Base-by-base conservation (phyloP, 225 moss, liverwort and hornwort species). In the Lunularia cruciata region DNA sequence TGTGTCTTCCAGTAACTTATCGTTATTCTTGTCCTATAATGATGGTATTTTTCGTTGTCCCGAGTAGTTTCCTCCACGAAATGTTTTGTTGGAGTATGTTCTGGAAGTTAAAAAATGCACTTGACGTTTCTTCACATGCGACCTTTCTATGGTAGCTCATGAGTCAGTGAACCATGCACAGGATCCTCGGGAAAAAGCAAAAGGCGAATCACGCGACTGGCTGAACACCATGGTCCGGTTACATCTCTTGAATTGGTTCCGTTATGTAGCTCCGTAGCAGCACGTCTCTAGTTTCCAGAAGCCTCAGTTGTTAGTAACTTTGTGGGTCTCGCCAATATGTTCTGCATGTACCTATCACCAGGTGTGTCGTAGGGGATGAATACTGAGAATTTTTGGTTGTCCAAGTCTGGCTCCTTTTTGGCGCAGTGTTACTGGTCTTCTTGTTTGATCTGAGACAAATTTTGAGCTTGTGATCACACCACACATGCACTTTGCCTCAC, bases 161-260 rank as follows among this genome's bases (percentile, higher is more conserved):
- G 31, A 53, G 28, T 62, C 32, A 19, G 31, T 45, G n/a, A n/a
- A 59, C 9, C 16, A 14, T 67, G 48, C 67, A 73, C 85, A 94
- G 93, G 93, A 94, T 87, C 93, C 93, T 52, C 82, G 90, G 70
- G 93, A 94, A 80, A 94, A 86, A 85, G 93, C 93, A 3, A 94
- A 94, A 73, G 86, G 90, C 77, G 93, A 94, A 80, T 83, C 93
- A 43, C 85, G 93, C 68, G 93, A 94, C 74, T 94, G 93, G 93
- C 74, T 94, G 16, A 90, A 94, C 72, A 86, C 83, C 60, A 94
- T 90, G 93, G 93, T 94, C 71, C 67, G 53, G 34, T 65, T 35
- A 4, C 22, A 38, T 25, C 59, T 54, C 51, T 57, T 53, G 26
- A 20, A 19, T 38, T 38, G 12, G 34, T 51, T 22, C 5, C 22